phyloP scores from a whole-genome alignment of 768 basidiomycete species.

The Galerina sulciceps region DNA sequence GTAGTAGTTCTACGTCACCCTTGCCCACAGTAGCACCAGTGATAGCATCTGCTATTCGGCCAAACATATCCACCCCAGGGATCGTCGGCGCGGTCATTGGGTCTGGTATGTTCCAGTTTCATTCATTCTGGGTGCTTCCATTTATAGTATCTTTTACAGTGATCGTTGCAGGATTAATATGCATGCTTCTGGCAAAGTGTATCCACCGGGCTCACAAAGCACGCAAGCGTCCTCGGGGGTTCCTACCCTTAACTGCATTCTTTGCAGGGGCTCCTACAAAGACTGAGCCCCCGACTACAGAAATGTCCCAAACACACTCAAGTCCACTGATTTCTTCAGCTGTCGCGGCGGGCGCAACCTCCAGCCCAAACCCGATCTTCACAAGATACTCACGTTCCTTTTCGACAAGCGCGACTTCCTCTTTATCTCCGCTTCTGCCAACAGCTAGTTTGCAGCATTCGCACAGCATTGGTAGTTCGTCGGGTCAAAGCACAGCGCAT shows the following conservation, averaged over 20 bases:
- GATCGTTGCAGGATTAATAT: slow-evolving; percentile 19
- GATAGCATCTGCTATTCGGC: neutral
- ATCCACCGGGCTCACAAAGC: slow-evolving; percentile 22
- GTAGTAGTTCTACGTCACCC: neutral
- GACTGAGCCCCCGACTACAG: slow-evolving; percentile 5
- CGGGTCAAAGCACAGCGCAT: slow-evolving; percentile 16
- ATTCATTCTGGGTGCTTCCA: neutral
- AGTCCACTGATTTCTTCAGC: slow-evolving; percentile 20
- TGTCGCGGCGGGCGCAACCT: slow-evolving; percentile 14
- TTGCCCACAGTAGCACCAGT: neutral
- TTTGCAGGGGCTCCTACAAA: slow-evolving; percentile 10
- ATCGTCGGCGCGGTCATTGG: slow-evolving; percentile 21
- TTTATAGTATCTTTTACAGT: slow-evolving; percentile 14
- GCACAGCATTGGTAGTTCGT: slow-evolving; percentile 15
- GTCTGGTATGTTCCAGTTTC: slow-evolving; percentile 11
- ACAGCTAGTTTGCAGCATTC: slow-evolving; percentile 10
- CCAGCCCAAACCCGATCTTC: slow-evolving; percentile 10
- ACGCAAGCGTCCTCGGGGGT: slow-evolving; percentile 22
- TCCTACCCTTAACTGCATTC: slow-evolving; percentile 10
- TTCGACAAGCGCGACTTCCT: neutral
- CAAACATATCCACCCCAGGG: slow-evolving; percentile 10
- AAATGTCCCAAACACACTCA: slow-evolving; percentile 25
- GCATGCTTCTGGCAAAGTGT: slow-evolving; percentile 22
- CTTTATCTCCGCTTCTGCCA: slow-evolving; percentile 18
- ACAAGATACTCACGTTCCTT: slow-evolving; percentile 7